Evolutionary conservation across 2,329 filamentous ascomycete genomes (phyloP).

Genomic region (Lachnum nothofagi): DNA sequence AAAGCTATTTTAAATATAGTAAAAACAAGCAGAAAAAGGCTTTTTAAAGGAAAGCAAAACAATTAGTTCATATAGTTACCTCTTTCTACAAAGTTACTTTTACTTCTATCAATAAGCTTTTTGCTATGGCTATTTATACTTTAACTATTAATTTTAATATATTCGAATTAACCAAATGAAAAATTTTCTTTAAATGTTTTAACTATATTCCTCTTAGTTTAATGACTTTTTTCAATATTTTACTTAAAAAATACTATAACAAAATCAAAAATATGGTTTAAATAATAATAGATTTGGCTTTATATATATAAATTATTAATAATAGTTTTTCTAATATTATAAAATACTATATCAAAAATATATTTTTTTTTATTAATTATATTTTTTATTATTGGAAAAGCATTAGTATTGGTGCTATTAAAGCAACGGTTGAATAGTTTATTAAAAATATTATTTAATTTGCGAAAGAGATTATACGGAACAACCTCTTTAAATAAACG

Average conservation of each 20-base stretch:
- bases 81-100: no score
- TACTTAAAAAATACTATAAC: no score
- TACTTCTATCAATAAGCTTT: not conserved
- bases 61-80: no score
- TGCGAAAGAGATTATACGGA: no score
- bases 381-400: not conserved
- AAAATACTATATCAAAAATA: not conserved
- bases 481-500: no score
- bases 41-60: no score
- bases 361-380: not conserved
- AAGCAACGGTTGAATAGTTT: no score
- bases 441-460: no score
- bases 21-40: no score
- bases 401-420: not conserved
- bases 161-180: not conserved
- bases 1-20: no score
- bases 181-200: not conserved
- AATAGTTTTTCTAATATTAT: not conserved
- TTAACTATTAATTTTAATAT: not conserved
- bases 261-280: not conserved
- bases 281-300: no score
- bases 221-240: not conserved
- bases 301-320: not conserved
- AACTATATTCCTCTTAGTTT: not conserved
- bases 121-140: not conserved